Evolutionary conservation across 352 stramenopile species (phyloP).

Genomic region (Globisporangium nagaii): DNA sequence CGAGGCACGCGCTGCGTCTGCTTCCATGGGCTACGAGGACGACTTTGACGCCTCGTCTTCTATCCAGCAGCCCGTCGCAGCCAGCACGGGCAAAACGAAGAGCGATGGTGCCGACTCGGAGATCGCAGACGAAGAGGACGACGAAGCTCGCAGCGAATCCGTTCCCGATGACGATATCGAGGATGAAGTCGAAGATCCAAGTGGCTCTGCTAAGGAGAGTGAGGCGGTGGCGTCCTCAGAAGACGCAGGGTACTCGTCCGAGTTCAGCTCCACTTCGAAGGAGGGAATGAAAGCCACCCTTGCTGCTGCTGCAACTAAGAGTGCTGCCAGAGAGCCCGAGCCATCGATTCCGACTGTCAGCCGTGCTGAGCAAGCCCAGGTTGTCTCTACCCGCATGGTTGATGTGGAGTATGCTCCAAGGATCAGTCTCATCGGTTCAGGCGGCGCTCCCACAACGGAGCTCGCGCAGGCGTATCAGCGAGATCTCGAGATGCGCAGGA

Average conservation of each 20-base stretch:
- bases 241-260: not conserved
- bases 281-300: not conserved
- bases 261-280: not conserved
- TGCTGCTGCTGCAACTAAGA: not conserved
- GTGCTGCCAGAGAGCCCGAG: not conserved
- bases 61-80: constrained; percentile 6
- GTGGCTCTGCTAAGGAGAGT: not conserved
- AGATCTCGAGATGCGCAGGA: constrained; percentile 42
- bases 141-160: not conserved
- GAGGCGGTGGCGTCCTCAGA: not conserved
- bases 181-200: not conserved
- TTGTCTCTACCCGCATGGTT: too few relatives aligned
- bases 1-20: not conserved
- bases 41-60: constrained; percentile 33
- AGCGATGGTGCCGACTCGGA: not conserved
- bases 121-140: not conserved
- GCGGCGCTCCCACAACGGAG: not conserved
- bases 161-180: not conserved
- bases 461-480: constrained; percentile 24
- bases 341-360: not conserved
- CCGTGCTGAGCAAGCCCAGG: too few relatives aligned
- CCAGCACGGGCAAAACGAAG: too few relatives aligned
- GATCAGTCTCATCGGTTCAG: not conserved
- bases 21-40: constrained; percentile 32
- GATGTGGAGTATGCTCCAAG: too few relatives aligned